Evolutionary conservation across 306 rosid species (phyloP).

Genomic region (Phaseolus lunatus): DNA sequence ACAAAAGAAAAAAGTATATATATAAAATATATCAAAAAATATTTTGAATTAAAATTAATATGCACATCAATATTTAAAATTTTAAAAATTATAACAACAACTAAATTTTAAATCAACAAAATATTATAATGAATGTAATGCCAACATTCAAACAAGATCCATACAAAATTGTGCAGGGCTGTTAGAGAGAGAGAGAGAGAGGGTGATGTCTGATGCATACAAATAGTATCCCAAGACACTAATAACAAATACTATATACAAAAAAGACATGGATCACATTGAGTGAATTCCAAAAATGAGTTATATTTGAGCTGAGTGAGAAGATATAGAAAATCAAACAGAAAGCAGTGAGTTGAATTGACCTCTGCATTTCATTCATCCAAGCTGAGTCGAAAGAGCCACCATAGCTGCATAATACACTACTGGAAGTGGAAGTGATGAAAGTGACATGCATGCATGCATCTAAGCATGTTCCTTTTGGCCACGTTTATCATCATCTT

Average conservation of each 20-base stretch:
- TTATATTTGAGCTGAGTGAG: not conserved
- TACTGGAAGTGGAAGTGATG: not conserved
- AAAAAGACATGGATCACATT: slow-evolving; percentile 20
- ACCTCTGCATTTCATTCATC: slow-evolving; percentile 23
- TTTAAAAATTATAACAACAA: too few species aligned
- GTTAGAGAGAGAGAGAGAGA: not conserved
- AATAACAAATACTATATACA: slow-evolving; percentile 51
- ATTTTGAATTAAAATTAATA: too few species aligned
- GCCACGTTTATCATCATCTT: slow-evolving; percentile 1
- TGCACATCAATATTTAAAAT: too few species aligned
- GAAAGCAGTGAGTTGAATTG: too few species aligned
- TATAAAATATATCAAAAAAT: too few species aligned
- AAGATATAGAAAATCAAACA: slow-evolving; percentile 21
- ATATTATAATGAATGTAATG: too few species aligned
- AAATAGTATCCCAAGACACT: slow-evolving; percentile 32
- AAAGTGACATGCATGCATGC: too few species aligned
- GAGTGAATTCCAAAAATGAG: not conserved
- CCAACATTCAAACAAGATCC: too few species aligned
- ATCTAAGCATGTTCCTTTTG: not conserved
- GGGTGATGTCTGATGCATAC: slow-evolving; percentile 12
- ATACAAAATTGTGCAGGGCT: not conserved
- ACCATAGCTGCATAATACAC: slow-evolving; percentile 1
- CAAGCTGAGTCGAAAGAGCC: too few species aligned
- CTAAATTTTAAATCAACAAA: too few species aligned
- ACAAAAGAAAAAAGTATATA: too few species aligned